Base-by-base conservation (phyloP, 305 asterid species). In the Salvia sclarea region DNA sequence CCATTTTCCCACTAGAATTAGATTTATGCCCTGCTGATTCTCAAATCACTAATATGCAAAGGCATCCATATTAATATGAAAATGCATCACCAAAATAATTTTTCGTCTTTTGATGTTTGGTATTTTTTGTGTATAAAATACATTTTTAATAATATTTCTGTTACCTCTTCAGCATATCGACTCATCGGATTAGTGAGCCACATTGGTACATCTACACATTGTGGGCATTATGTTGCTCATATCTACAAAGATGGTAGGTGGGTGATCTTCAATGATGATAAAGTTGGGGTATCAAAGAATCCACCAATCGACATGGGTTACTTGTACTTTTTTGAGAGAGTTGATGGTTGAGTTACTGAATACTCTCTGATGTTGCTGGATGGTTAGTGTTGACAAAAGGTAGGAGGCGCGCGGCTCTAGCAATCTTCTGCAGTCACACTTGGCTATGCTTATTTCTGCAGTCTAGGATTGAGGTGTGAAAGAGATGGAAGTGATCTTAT, bases 161-260 rank as follows among this genome's bases (percentile, higher is more conserved):
- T 67, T 56, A 24, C 37, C 59, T 78, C 49, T 74, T 64, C 87
- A 94, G 99, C 64, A 68, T 94, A 94, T 80, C 80, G 81, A 31
- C 93, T 94, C 8, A 72, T 91, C 55, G 99, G 98, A 68, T 66
- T 94, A 41, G 95, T 91, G 70, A 91, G 98, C 85, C 98, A 91
- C 84, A 91, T 94, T 2, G 98, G 99, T 43, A 87, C 97, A 33
- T 94, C 99, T n/a, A 94, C 98, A 8, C 99, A 91, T 59, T 94
- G 97, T 71, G 98, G 99, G 69, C 95, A 91, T 77, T 93, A 91
- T 59, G 97, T 88, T 38, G 96, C 97, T 68, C 97, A 88, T 66
- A 79, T 93, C 56, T 38, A 73, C 75, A 86, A 94, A 83, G 84
- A 85, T 28, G 97, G 96, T 4, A 74, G 91, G 69, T 91, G 99